Evolutionary conservation across 2,329 filamentous ascomycete genomes (phyloP).

Genomic region (Exophiala viscosa): DNA sequence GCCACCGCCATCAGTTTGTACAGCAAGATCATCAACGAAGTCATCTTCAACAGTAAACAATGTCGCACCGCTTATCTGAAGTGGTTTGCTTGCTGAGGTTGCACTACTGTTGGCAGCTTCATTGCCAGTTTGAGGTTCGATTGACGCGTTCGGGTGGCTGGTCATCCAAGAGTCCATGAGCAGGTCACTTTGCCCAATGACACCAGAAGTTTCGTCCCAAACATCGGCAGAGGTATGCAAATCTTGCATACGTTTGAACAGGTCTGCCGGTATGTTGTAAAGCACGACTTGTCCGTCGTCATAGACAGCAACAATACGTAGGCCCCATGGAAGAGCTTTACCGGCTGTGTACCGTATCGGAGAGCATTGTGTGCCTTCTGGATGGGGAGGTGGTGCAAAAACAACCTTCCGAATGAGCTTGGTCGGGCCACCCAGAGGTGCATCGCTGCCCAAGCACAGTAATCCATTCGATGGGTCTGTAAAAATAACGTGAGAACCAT

Average conservation of each 20-base stretch:
- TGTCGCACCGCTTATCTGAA: constrained; percentile 17
- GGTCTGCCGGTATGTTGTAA: constrained; percentile 59
- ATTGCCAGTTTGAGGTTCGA: background rate
- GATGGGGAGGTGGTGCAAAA: constrained; percentile 43
- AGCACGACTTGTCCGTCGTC: constrained; percentile 50
- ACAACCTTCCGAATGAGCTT: constrained; percentile 58
- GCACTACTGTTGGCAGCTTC: background rate
- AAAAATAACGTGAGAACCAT: constrained; percentile 63
- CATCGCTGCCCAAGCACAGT: constrained; percentile 61
- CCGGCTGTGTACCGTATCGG: constrained; percentile 56
- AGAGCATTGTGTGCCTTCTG: constrained; percentile 28
- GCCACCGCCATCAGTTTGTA: constrained; percentile 21
- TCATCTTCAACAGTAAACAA: constrained; percentile 14
- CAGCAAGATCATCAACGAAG: constrained; percentile 23
- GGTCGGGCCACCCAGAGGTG: constrained; percentile 54
- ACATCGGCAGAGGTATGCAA: constrained; percentile 14
- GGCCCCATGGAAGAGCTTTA: constrained; percentile 55
- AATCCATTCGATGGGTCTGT: constrained; percentile 56
- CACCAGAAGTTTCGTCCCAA: constrained; percentile 24
- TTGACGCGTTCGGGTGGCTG: background rate
- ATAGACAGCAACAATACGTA: constrained; percentile 58
- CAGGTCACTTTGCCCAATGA: constrained; percentile 26
- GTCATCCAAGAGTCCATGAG: constrained; percentile 24
- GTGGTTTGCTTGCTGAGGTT: background rate
- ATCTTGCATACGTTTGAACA: constrained; percentile 39